Evolutionary conservation across 169 alveolate genomes (phyloP).

Genomic region (Plasmodium coatneyi): DNA sequence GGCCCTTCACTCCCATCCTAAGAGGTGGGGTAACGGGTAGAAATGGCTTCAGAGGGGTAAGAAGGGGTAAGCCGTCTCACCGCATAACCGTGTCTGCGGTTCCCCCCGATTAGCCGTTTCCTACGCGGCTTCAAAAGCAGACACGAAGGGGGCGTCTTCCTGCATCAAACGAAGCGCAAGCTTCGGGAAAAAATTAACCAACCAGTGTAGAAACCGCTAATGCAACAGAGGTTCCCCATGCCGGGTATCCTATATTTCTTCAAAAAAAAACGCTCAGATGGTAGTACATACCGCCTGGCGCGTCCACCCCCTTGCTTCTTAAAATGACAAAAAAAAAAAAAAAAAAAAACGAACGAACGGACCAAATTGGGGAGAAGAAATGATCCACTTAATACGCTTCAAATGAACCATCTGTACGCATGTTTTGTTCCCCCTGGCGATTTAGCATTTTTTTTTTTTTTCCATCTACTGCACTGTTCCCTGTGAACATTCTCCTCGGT

Average conservation of each 20-base stretch:
- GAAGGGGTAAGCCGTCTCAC: neutral
- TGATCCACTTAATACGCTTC: neutral
- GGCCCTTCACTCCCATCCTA: slow-evolving; percentile 89
- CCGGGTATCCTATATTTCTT: neutral
- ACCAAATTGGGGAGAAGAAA: neutral
- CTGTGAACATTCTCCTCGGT: neutral
- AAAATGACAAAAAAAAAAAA: neutral
- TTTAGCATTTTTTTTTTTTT: neutral
- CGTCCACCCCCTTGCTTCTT: neutral
- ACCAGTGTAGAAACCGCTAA: neutral
- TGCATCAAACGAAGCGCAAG: neutral
- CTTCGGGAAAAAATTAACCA: neutral
- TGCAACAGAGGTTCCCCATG: neutral
- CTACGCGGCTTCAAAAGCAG: neutral
- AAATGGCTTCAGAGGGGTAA: neutral
- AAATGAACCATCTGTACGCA: neutral
- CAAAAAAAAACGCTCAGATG: neutral
- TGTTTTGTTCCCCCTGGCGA: neutral
- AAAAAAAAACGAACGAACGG: neutral
- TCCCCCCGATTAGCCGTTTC: neutral
- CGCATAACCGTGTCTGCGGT: neutral
- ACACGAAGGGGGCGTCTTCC: neutral
- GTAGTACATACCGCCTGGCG: neutral
- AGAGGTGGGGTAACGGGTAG: neutral
- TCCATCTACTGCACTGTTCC: neutral